These are phyloP conservation scores for Macrophomina phaseolina DNA, from an alignment of 2,329 filamentous ascomycete species.

Conservation along the genomic window DNA sequence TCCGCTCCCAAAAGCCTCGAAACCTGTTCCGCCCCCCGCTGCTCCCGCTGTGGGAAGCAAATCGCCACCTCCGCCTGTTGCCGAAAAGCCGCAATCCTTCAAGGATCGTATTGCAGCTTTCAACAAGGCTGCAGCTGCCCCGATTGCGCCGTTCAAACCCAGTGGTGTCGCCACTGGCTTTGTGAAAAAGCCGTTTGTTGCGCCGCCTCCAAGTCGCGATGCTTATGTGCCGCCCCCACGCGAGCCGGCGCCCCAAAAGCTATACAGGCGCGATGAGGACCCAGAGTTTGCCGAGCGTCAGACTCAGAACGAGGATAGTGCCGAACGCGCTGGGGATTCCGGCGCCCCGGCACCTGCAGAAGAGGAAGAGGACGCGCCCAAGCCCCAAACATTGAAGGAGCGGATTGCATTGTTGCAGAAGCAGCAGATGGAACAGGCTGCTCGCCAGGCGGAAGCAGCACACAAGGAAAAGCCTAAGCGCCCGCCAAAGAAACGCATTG, in stretches of 20 bases:
- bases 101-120: constrained; percentile 96
- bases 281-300: constrained; percentile 67
- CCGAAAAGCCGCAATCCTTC: constrained; percentile 87
- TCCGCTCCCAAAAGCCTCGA: constrained; percentile 38
- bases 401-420: constrained; percentile 92
- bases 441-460: constrained; percentile 76
- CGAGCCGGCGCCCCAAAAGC: constrained; percentile 72
- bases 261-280: constrained; percentile 89
- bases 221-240: constrained; percentile 81
- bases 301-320: constrained; percentile 68
- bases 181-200: constrained; percentile 96
- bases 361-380: constrained; percentile 79
- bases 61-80: constrained; percentile 69
- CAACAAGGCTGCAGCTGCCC: constrained; percentile 85
- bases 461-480: constrained; percentile 88
- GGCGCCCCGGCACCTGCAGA: constrained; percentile 53
- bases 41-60: constrained; percentile 50
- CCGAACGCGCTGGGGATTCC: constrained; percentile 70
- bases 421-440: constrained; percentile 88
- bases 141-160: constrained; percentile 89
- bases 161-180: constrained; percentile 71
- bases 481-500: constrained; percentile 67
- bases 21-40: constrained; percentile 45
- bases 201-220: constrained; percentile 90
- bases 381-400: constrained; percentile 92